Conservation (phyloP, 306 rosid genomes). For the Cucurbita pepo region DNA sequence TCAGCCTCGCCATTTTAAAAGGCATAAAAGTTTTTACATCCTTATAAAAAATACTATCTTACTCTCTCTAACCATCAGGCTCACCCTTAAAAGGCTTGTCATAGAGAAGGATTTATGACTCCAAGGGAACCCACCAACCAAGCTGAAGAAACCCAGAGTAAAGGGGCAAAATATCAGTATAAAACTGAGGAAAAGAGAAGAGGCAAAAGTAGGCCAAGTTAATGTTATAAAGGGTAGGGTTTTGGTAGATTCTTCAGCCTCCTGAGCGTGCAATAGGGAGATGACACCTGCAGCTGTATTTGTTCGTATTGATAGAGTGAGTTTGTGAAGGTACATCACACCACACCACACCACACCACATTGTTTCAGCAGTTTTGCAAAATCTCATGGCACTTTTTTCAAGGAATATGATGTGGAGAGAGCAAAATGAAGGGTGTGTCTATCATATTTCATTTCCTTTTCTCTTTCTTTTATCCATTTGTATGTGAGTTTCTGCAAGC, state of each 20-base stretch:
- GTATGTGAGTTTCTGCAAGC: slow-evolving; percentile 6
- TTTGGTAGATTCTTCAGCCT: slow-evolving; percentile 2
- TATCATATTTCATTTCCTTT: neutral
- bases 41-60: too few relatives aligned
- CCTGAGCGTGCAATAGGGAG: neutral
- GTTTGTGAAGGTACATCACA: neutral
- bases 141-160: neutral
- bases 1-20: too few relatives aligned
- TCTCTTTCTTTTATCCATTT: slow-evolving; percentile 1
- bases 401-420: slow-evolving; percentile 5
- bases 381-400: slow-evolving; percentile 8
- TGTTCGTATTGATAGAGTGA: neutral
- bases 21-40: too few relatives aligned
- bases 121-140: neutral
- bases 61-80: too few relatives aligned
- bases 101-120: neutral
- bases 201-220: neutral
- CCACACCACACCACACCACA: neutral
- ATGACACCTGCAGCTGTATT: neutral
- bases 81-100: too few relatives aligned
- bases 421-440: slow-evolving; percentile 5
- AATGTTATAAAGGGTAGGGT: neutral
- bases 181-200: neutral
- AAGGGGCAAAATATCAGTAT: neutral
- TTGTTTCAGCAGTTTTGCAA: slow-evolving; percentile 1